Evolutionary conservation across 129 eudicot species (phyloP).

Genomic region (Pulicaria dysenterica): DNA sequence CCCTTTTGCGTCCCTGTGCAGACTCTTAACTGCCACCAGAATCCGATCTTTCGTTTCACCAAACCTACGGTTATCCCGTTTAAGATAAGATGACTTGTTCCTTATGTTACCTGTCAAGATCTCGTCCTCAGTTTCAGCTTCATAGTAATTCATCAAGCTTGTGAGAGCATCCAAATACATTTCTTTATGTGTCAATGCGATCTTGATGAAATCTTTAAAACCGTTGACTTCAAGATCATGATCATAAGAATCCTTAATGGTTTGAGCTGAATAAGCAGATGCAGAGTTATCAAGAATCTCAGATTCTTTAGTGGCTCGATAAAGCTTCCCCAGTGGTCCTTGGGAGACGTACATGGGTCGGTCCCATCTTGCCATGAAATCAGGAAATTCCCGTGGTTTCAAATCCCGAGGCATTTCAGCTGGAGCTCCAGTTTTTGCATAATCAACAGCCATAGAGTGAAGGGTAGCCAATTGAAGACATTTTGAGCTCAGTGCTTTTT

Average conservation of each 20-base stretch:
- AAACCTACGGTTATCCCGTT: conserved; percentile 72
- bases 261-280: conserved; percentile 33
- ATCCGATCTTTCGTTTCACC: conserved; percentile 80
- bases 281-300: conserved; percentile 20
- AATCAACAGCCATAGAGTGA: conserved; percentile 97
- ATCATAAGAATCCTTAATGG: conserved; percentile 54
- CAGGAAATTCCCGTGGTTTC: conserved; percentile 78
- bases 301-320: conserved; percentile 61
- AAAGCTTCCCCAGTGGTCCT: conserved; percentile 76
- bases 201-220: conserved; percentile 46
- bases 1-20: conserved; percentile 68
- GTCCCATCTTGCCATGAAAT: conserved; percentile 88
- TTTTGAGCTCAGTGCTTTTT: conserved; percentile 70
- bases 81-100: conserved; percentile 57
- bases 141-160: conserved; percentile 61
- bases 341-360: conserved; percentile 74
- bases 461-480: conserved; percentile 79
- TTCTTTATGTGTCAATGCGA: conserved; percentile 62
- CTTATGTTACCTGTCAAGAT: conserved; percentile 74
- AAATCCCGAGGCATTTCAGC: conserved; percentile 83
- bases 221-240: conserved; percentile 63
- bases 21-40: conserved; percentile 59
- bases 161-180: conserved; percentile 66
- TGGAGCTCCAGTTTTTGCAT: conserved; percentile 89
- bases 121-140: conserved; percentile 72